phyloP scores from a whole-genome alignment of 441 rosid species.

The Raphanus hybrid region DNA sequence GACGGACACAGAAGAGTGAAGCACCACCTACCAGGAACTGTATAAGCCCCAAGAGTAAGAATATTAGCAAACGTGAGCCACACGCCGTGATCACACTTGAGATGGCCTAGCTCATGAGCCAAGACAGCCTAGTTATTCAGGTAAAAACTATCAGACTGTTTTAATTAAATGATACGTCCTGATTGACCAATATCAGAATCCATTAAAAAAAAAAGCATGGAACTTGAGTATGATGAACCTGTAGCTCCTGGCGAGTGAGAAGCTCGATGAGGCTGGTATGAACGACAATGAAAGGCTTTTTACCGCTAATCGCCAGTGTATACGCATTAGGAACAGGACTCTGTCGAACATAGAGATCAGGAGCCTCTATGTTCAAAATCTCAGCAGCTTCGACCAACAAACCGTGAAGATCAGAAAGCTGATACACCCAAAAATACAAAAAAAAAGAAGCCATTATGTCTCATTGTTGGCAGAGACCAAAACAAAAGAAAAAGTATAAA shows the following conservation, averaged over 20 bases:
- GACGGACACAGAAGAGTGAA: conserved; percentile 12
- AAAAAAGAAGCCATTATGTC: not conserved
- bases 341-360: conserved; percentile 92
- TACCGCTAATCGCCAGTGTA: conserved; percentile 86
- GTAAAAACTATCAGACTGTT: conserved; percentile 25
- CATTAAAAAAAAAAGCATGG: not conserved
- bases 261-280: conserved; percentile 96
- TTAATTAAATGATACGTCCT: no score
- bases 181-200: not conserved
- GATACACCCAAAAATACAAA: conserved; percentile 31
- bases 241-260: conserved; percentile 78
- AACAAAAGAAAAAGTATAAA: not conserved
- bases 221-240: conserved; percentile 53
- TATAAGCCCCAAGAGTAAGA: conserved; percentile 88
- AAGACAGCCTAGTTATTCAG: conserved; percentile 73
- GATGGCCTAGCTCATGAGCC: conserved; percentile 97
- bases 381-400: conserved; percentile 85
- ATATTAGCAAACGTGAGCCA: conserved; percentile 98
- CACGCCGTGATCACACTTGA: conserved; percentile 94
- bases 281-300: conserved; percentile 89
- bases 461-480: not conserved
- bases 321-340: conserved; percentile 94
- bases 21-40: conserved; percentile 71
- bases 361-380: conserved; percentile 79
- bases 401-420: conserved; percentile 89